phyloP scores from a whole-genome alignment of 2,329 filamentous ascomycete genomes.

The Botrytis medusae region DNA sequence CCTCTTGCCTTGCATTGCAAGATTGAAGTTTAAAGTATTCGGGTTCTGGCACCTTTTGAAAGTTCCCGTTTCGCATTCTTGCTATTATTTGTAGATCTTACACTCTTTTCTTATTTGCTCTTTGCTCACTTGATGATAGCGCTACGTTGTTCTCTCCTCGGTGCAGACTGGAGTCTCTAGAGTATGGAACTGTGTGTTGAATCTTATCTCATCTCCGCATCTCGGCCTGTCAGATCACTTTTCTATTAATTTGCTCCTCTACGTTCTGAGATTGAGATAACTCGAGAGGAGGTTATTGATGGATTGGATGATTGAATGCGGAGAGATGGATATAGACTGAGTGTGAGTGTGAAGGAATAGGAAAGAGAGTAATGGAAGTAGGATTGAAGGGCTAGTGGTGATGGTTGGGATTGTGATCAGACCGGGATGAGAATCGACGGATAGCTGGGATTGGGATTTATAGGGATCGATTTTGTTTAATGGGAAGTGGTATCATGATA shows the following conservation, averaged over 20 bases:
- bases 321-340: background rate
- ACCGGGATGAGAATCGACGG: background rate
- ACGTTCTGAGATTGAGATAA: background rate
- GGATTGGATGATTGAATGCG: background rate
- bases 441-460: background rate
- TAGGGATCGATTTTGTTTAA: background rate
- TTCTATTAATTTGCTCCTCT: background rate
- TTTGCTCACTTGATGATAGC: background rate
- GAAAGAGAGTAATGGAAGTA: background rate
- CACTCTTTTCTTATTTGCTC: background rate
- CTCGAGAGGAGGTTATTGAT: background rate
- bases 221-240: background rate
- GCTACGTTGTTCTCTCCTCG: fast-evolving
- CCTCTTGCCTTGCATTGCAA: background rate
- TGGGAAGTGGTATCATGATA: background rate
- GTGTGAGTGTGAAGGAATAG: background rate
- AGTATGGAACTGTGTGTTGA: background rate
- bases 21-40: background rate
- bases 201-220: background rate
- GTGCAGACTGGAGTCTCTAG: background rate
- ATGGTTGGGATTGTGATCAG: background rate
- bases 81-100: background rate
- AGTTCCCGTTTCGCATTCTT: background rate
- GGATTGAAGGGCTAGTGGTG: background rate
- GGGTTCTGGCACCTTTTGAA: background rate